phyloP scores from a whole-genome alignment of 1,284 basidiomycete genomes.

The Cystobasidium sp. region DNA sequence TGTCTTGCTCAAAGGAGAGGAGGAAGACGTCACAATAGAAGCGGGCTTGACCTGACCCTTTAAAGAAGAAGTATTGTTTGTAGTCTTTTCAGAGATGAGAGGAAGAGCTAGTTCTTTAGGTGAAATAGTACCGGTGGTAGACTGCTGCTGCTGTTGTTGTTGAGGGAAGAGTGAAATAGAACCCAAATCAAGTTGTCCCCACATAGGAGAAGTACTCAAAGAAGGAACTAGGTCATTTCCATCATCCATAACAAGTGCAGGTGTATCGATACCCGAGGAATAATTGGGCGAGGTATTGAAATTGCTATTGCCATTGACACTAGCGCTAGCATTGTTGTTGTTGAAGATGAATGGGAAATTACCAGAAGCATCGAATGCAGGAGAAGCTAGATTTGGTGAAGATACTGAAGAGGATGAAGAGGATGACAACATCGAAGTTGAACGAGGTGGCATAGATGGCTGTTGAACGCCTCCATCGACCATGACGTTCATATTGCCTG shows the following conservation, averaged over 20 bases:
- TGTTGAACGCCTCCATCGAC: background rate
- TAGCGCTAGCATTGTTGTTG: background rate
- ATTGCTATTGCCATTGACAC: background rate
- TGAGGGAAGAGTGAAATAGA: constrained; percentile 34
- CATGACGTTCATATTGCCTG: background rate
- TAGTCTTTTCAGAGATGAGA: constrained; percentile 2
- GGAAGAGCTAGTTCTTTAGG: constrained; percentile 30
- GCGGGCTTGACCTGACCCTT: constrained; percentile 3
- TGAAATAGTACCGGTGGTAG: background rate
- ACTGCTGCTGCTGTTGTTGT: constrained; percentile 21
- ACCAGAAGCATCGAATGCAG: constrained; percentile 15
- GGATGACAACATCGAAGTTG: background rate
- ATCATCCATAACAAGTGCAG: constrained; percentile 36
- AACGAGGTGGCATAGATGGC: constrained; percentile 15
- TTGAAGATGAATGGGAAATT: constrained; percentile 11
- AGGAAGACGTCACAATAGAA: background rate
- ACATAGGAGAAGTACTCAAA: constrained; percentile 34
- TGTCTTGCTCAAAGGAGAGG: background rate
- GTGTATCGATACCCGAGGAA: constrained; percentile 19
- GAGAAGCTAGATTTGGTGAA: constrained; percentile 8
- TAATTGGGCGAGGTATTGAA: constrained; percentile 5
- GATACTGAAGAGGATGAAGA: constrained; percentile 6
- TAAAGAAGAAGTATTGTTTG: background rate
- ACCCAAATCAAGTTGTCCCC: constrained; percentile 30
- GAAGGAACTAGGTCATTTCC: constrained; percentile 17